Percentiles rank a stretch among this genome's conserved stretches.
These are phyloP conservation scores for Vanrija humicola DNA, from an alignment of 1,284 basidiomycete species.

Conservation along the genomic window DNA sequence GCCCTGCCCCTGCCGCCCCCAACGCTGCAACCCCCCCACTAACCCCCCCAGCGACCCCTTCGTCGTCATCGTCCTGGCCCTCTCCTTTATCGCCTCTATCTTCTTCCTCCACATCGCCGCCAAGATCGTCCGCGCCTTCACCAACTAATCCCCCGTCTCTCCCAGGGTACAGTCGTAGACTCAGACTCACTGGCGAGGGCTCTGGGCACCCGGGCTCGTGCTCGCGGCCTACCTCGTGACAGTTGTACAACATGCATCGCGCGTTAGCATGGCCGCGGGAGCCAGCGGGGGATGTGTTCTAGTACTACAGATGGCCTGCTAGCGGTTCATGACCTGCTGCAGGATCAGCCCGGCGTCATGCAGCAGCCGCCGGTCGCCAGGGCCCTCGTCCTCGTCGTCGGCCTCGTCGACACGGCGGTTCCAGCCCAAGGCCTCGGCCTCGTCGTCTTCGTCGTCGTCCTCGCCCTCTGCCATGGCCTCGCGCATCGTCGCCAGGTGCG, in stretches of 20 bases:
- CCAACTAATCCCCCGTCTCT: conserved; percentile 57
- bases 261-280: neutral
- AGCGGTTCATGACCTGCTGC: conserved; percentile 43
- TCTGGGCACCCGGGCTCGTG: neutral
- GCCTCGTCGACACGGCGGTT: conserved; percentile 9
- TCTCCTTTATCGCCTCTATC: conserved; percentile 97
- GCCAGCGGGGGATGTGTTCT: no score
- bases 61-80: conserved; percentile 92
- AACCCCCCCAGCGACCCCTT: conserved; percentile 75
- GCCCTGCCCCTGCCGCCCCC: no score
- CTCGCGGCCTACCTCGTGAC: neutral
- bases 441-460: conserved; percentile 17
- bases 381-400: conserved; percentile 19
- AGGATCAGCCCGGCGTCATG: conserved; percentile 41
- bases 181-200: neutral
- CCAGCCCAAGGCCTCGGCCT: conserved; percentile 21
- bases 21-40: neutral
- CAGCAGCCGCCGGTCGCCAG: conserved; percentile 27
- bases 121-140: conserved; percentile 86
- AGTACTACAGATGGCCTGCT: neutral
- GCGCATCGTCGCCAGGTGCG: conserved; percentile 12
- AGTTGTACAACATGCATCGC: conserved; percentile 11
- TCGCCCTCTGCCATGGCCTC: conserved; percentile 10
- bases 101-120: conserved; percentile 98
- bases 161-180: neutral